phyloP scores from a whole-genome alignment of 1,139 yeast species.

The Blastobotrys illinoisensis region DNA sequence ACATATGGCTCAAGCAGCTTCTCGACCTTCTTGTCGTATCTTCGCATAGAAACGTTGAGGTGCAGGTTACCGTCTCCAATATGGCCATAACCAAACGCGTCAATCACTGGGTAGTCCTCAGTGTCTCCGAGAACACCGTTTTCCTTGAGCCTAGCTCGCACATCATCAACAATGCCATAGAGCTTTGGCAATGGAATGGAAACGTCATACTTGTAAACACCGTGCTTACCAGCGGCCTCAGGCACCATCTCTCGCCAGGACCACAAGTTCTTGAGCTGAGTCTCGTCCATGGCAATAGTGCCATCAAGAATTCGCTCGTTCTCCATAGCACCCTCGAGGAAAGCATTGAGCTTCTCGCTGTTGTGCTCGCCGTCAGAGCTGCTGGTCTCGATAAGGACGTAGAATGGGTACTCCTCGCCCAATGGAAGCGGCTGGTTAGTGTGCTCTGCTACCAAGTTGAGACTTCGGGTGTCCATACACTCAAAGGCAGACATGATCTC shows the following conservation, averaged over 20 bases:
- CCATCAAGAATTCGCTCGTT: constrained; percentile 82
- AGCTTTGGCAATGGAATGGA: constrained; percentile 76
- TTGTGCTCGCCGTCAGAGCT: constrained; percentile 77
- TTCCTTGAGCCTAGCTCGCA: constrained; percentile 50
- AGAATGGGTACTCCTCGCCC: constrained; percentile 74
- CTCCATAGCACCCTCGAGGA: constrained; percentile 81
- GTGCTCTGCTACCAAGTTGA: constrained; percentile 53
- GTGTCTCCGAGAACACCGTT: constrained; percentile 59
- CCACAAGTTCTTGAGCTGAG: constrained; percentile 82
- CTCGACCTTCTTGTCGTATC: constrained; percentile 73
- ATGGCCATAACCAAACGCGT: constrained; percentile 92
- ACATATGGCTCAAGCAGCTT: constrained; percentile 82
- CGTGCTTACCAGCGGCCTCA: constrained; percentile 77
- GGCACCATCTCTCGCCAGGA: constrained; percentile 92
- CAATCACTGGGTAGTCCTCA: constrained; percentile 71
- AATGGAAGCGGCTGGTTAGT: constrained; percentile 60
- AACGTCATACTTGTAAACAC: constrained; percentile 95
- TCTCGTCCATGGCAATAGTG: constrained; percentile 90
- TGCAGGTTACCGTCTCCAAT: constrained; percentile 95
- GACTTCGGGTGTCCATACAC: constrained; percentile 83
- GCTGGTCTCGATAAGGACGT: constrained; percentile 85
- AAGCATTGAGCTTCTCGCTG: constrained; percentile 53
- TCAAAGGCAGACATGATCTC: constrained; percentile 92
- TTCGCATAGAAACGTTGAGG: constrained; percentile 84
- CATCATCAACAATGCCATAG: constrained; percentile 75